Evolutionary conservation across 495 filamentous ascomycete genomes (phyloP), one percentile per base, ranked within the genome.

Genomic region (Cercophora scortea): DNA sequence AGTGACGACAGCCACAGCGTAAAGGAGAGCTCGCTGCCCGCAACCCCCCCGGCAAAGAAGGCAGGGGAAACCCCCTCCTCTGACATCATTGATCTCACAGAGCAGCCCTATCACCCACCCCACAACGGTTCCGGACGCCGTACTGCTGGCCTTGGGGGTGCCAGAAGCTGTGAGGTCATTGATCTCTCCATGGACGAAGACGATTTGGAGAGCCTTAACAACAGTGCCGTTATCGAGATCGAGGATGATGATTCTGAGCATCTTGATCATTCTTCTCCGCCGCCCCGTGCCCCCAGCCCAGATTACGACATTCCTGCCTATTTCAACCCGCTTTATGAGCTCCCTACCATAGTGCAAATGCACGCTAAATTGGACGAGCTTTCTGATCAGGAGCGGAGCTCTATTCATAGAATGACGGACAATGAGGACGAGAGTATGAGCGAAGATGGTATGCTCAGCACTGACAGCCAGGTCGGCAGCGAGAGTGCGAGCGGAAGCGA

Each of bases 351-450:
- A 5, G 25, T 25, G 25, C 25, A 25, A 25, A 25, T 2, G 25
- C 25, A 25, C 25, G 25, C 25, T 5, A 5, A 25, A 25, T 2
- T 25, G 25, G 25, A 25, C 5, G 25, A 25, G 25, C 25, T 25
- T 25, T 25, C 25, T 2, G 25, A 25, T 25, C 25, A 25, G 5
- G 25, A 5, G 25, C 2, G 25, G 5, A 25, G 25, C 5, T 25
- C 25, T 5, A 5, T 25, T 25, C 25, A 25, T 25, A 5, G 25
- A 25, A 25, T 10, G 10, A 38, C 36, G 36, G 36, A 38, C 36
- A 7, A 38, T 38, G 36, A 38, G n/a, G 61, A 61, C n/a, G 61
- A 56, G 51, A 52, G 60, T 42, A 63, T 65, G 8, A 65, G 64
- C 40, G 64, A 56, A 0, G 63, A 65, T 12, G 55, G 42, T 13